Conservation (phyloP, 805 yeast genomes). For the Ascoidea tarda region DNA sequence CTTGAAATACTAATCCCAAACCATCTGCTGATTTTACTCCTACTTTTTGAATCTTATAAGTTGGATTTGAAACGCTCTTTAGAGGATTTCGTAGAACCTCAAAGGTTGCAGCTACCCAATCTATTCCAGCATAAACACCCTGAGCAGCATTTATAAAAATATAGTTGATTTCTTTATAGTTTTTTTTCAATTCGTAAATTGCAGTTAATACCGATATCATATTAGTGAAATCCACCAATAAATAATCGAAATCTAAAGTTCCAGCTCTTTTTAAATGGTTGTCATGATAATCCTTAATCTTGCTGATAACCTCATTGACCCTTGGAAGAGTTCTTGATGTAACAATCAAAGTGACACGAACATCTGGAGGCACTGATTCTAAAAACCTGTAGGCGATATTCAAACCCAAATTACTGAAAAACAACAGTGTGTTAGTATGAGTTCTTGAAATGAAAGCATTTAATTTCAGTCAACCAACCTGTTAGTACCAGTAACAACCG, state of each 20-base stretch:
- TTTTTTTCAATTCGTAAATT: constrained; percentile 48
- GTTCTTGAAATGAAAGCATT: not conserved
- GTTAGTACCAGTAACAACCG: constrained; percentile 20
- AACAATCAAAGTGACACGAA: constrained; percentile 63
- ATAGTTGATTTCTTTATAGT: constrained; percentile 59
- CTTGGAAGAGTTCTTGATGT: constrained; percentile 84
- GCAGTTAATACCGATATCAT: constrained; percentile 79
- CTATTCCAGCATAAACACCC: constrained; percentile 74
- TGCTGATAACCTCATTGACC: constrained; percentile 58
- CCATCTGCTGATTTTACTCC: constrained; percentile 72
- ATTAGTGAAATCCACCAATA: constrained; percentile 78
- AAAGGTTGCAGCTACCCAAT: constrained; percentile 66
- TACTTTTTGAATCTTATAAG: constrained; percentile 66
- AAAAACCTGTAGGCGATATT: constrained; percentile 74
- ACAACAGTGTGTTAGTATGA: not conserved
- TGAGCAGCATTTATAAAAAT: constrained; percentile 83
- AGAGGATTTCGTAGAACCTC: constrained; percentile 57
- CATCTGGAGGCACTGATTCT: constrained; percentile 36
- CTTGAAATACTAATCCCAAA: constrained; percentile 81
- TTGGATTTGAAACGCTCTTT: constrained; percentile 78
- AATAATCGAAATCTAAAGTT: constrained; percentile 70
- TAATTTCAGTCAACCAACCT: constrained; percentile 13
- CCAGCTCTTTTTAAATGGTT: constrained; percentile 30
- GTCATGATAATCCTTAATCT: constrained; percentile 32
- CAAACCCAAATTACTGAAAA: constrained; percentile 57